Evolutionary conservation across 75 land plant species (phyloP).

Genomic region (Picea glauca): DNA sequence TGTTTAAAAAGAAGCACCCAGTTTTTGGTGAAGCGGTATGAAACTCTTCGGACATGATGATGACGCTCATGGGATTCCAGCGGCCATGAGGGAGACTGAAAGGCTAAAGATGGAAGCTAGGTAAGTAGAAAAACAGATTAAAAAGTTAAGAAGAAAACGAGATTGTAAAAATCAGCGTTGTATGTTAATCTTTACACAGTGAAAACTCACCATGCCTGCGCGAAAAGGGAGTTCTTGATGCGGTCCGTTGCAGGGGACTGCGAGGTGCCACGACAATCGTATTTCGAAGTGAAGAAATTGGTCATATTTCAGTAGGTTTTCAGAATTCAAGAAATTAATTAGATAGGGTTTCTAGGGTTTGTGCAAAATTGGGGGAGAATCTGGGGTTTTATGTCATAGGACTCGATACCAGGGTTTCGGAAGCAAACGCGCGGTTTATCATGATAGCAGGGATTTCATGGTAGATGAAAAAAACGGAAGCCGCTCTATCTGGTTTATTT

Average conservation of each 20-base stretch:
- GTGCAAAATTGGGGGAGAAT: background rate
- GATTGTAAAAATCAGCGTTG: too few relatives aligned
- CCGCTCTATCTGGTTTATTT: conserved; percentile 21
- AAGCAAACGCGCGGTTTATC: background rate
- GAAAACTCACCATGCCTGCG: too few relatives aligned
- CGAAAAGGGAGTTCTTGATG: background rate
- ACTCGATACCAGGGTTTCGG: background rate
- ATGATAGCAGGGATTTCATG: background rate
- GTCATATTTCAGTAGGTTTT: background rate
- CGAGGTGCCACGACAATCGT: background rate
- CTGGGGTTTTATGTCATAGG: background rate
- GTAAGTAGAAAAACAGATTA: too few relatives aligned
- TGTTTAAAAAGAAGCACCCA: too few relatives aligned
- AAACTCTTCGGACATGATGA: too few relatives aligned
- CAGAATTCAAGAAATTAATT: background rate
- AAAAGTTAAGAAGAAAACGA: too few relatives aligned
- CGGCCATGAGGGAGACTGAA: too few relatives aligned
- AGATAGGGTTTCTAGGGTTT: background rate
- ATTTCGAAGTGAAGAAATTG: background rate
- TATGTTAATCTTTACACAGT: too few relatives aligned
- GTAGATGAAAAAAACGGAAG: conserved; percentile 4
- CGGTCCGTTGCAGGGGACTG: background rate
- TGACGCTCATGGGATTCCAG: too few relatives aligned
- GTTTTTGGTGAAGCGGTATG: too few relatives aligned
- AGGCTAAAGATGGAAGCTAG: too few relatives aligned